Evolutionary conservation across 2,329 filamentous ascomycete species (phyloP).

Genomic region (Nemania sp.): DNA sequence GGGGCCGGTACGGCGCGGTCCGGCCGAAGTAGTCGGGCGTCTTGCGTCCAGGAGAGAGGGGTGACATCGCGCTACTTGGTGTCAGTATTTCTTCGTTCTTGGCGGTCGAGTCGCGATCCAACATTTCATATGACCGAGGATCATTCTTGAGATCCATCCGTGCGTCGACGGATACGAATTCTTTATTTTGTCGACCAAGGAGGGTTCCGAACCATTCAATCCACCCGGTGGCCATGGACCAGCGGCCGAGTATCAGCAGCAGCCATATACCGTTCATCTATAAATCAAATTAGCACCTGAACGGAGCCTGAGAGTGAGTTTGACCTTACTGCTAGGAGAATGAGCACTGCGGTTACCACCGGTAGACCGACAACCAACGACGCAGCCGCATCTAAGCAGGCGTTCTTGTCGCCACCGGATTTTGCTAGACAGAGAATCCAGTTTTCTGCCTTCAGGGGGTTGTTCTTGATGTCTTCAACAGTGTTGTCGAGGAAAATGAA

Average conservation of each 20-base stretch:
- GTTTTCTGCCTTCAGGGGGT: conserved; percentile 64
- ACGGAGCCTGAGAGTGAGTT: too few species aligned
- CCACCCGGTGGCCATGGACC: conserved; percentile 90
- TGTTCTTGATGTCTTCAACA: conserved; percentile 67
- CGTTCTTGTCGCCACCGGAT: conserved; percentile 69
- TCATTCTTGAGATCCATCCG: conserved; percentile 70
- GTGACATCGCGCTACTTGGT: conserved; percentile 55
- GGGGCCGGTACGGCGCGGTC: conserved; percentile 66
- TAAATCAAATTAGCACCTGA: conserved; percentile 30
- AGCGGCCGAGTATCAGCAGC: conserved; percentile 82
- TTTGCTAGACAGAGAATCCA: conserved; percentile 81
- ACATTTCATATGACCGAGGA: conserved; percentile 83
- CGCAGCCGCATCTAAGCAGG: conserved; percentile 72
- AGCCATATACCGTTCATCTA: conserved; percentile 88
- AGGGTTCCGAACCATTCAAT: conserved; percentile 68
- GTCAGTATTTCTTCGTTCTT: conserved; percentile 63
- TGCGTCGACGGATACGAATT: conserved; percentile 92
- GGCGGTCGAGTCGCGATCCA: conserved; percentile 67
- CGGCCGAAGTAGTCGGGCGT: conserved; percentile 65
- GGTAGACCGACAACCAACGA: conserved; percentile 77
- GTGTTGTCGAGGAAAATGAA: conserved; percentile 90
- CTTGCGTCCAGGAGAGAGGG: conserved; percentile 52
- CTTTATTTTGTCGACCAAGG: conserved; percentile 68
- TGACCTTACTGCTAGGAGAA: conserved; percentile 79
- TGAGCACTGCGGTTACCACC: conserved; percentile 82